phyloP scores from a whole-genome alignment of 495 filamentous ascomycete species.

The Xylaria flabelliformis region DNA sequence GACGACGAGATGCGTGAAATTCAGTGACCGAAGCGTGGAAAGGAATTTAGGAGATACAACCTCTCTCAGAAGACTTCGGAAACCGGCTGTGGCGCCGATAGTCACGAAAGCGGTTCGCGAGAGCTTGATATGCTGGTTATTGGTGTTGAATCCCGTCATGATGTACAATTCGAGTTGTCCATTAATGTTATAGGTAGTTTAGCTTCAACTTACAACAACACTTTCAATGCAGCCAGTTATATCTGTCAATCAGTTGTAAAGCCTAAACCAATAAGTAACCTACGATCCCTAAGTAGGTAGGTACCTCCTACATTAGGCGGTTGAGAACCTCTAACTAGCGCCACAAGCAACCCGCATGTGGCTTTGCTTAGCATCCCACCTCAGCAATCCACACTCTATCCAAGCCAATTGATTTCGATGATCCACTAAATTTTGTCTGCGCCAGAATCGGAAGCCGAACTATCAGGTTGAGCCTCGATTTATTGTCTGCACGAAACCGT shows the following conservation, averaged over 20 bases:
- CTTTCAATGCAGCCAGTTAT: background rate
- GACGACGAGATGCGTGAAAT: constrained; percentile 71
- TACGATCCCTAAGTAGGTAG: background rate
- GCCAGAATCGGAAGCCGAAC: background rate
- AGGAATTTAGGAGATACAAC: constrained; percentile 68
- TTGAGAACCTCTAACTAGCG: background rate
- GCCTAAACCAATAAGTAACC: background rate
- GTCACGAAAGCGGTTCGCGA: constrained; percentile 69
- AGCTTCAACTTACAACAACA: constrained; percentile 2
- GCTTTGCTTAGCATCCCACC: no score
- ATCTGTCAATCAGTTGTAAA: background rate
- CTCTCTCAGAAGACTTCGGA: constrained; percentile 71
- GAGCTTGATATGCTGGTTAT: background rate
- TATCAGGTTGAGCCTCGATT: background rate
- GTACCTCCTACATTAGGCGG: no score
- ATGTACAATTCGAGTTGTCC: background rate
- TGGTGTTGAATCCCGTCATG: background rate
- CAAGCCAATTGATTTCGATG: constrained; percentile 4
- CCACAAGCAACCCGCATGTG: background rate
- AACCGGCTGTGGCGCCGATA: constrained; percentile 88
- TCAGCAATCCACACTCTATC: no score
- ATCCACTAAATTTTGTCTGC: constrained; percentile 27
- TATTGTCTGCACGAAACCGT: constrained; percentile 19
- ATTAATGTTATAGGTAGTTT: background rate
- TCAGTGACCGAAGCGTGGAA: constrained; percentile 53